Evolutionary conservation across 805 yeast genomes (phyloP), one percentile per base, ranked within the genome.

Genomic region (Wickerhamiella azyma): DNA sequence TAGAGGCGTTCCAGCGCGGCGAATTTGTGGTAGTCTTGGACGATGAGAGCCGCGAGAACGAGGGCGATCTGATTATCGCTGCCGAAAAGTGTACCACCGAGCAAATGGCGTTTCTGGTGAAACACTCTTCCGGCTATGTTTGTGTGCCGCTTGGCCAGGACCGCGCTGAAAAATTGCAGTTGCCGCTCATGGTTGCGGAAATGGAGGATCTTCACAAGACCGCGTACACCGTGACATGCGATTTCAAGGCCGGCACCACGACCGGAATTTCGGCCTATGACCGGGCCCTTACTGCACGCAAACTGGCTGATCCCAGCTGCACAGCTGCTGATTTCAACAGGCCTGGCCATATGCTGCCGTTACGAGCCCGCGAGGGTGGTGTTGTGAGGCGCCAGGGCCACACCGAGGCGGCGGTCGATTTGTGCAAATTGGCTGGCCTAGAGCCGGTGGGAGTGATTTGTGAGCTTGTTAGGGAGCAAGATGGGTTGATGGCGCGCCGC

Each of bases 201-300:
- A 66, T 69, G 46, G 66, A 75, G 10, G 98, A 92, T 60, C 77
- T 94, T 60, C 96, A 92, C 55, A 94, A 94, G 9, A 92, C 99
- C 1, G 97, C 97, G 2, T 92, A 92, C 65, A 92, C 98, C 1
- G 77, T 92, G 41, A 85, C 96, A 1, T 84, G 84, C 45, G 99
- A 92, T 60, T 77, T 67, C 51, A 77, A 74, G 30, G 81, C 81
- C 48, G 95, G 94, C 30, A 88, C 97, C 32, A 85, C 97, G 10
- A 92, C 99, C 0, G 99, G 99, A 10, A 92, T 92, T 43, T 81
- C 94, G 21, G 96, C 98, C 9, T 80, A 79, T 56, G 99, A 92
- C 63, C 73, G 99, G 57, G 89, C 94, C 0, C 65, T 82, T 53
- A 92, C 98, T 1, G 83, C 84, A 33, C 65, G 70, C 33, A 70